Conservation (phyloP, 306 rosid species). For the Vigna reflexopilosa region DNA sequence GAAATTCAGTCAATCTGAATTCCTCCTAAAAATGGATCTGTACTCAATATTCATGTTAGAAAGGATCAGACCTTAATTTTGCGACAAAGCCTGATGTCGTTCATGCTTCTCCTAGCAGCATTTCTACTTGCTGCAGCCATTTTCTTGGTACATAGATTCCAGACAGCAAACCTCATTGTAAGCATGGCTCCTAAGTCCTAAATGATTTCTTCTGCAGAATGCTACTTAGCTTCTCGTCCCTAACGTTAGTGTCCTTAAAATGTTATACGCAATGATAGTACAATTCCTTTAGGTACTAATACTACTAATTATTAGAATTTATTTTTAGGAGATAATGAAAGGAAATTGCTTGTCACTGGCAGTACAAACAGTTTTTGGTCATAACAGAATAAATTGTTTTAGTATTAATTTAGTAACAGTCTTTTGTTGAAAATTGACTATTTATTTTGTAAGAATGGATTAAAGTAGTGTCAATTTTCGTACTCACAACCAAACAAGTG, state of each 20-base stretch:
- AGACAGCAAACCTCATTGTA: background rate
- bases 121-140: constrained; percentile 7
- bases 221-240: background rate
- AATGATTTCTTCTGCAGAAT: background rate
- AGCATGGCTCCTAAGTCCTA: background rate
- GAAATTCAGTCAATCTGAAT: background rate
- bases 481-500: background rate
- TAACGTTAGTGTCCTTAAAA: constrained; percentile 24
- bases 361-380: constrained; percentile 1
- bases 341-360: background rate
- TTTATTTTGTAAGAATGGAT: background rate
- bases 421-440: background rate
- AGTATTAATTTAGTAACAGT: background rate
- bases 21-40: background rate
- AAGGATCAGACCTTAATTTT: background rate
- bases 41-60: background rate
- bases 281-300: background rate
- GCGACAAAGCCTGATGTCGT: too few species aligned
- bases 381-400: background rate
- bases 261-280: background rate
- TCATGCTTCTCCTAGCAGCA: background rate
- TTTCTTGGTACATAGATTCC: background rate
- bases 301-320: background rate
- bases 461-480: background rate
- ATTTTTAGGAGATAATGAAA: background rate